Conservation (phyloP, 768 basidiomycete genomes). For the Chiua virens region DNA sequence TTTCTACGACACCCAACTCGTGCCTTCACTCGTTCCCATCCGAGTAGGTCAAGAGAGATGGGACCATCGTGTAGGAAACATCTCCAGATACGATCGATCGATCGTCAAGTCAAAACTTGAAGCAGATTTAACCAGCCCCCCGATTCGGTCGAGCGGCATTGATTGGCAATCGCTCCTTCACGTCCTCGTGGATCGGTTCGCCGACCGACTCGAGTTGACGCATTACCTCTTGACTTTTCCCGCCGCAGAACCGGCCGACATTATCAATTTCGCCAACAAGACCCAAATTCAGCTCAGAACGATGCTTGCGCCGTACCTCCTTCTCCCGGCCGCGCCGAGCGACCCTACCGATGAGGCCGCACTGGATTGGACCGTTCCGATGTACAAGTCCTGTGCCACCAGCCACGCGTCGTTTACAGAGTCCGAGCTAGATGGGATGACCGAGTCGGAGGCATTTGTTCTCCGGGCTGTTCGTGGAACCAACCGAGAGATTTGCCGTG, state of each 20-base stretch:
- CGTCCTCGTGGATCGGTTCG: conserved; percentile 16
- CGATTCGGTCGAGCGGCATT: conserved; percentile 24
- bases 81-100: conserved; percentile 22
- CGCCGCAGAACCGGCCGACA: neutral
- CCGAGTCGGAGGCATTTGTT: conserved; percentile 10
- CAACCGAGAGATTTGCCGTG: neutral
- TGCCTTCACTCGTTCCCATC: conserved; percentile 28
- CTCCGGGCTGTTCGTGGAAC: neutral
- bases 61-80: conserved; percentile 32
- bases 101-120: conserved; percentile 8
- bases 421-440: conserved; percentile 7
- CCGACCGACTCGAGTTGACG: conserved; percentile 24
- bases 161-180: conserved; percentile 33
- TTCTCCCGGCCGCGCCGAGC: conserved; percentile 4
- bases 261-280: neutral
- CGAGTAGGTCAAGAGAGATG: conserved; percentile 28
- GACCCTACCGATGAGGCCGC: neutral
- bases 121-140: conserved; percentile 9
- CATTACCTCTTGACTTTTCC: conserved; percentile 16
- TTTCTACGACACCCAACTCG: conserved; percentile 36
- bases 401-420: conserved; percentile 14
- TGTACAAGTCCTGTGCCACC: conserved; percentile 24
- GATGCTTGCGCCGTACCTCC: conserved; percentile 25
- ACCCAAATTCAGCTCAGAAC: conserved; percentile 15
- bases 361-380: conserved; percentile 25